These are phyloP conservation scores for Tritrichomonas musculus DNA, from an alignment of 208 protist species.

Conservation along the genomic window DNA sequence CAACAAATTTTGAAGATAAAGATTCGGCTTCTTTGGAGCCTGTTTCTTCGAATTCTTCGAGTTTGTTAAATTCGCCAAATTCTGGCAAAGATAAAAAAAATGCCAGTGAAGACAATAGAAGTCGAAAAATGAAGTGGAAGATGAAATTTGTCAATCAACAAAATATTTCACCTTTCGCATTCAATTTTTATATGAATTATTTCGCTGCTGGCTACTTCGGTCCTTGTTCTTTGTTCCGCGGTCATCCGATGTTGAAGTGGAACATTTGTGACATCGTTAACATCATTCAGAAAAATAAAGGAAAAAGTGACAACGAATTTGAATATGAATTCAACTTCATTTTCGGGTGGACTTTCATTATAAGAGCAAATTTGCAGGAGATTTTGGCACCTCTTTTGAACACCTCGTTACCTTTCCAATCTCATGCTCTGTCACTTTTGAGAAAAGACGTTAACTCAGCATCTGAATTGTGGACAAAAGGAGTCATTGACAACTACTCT, in stretches of 20 bases:
- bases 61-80: too few species aligned
- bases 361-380: not conserved
- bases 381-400: not conserved
- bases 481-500: not conserved
- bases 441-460: not conserved
- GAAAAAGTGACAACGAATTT: too few species aligned
- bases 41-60: too few species aligned
- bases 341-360: not conserved
- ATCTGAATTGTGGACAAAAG: not conserved
- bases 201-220: not conserved
- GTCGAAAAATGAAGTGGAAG: too few species aligned
- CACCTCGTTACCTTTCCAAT: too few species aligned
- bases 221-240: not conserved
- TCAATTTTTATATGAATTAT: not conserved
- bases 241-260: not conserved
- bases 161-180: not conserved
- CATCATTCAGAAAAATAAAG: not conserved
- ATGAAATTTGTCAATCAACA: too few species aligned
- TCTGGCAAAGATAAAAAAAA: too few species aligned
- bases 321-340: not conserved
- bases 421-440: not conserved
- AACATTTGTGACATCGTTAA: not conserved
- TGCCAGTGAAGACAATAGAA: too few species aligned
- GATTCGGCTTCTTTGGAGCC: too few species aligned
- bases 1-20: too few species aligned